Evolutionary conservation across 345 rosid genomes (phyloP), one percentile per base, ranked within the genome.

Genomic region (Populus alba): DNA sequence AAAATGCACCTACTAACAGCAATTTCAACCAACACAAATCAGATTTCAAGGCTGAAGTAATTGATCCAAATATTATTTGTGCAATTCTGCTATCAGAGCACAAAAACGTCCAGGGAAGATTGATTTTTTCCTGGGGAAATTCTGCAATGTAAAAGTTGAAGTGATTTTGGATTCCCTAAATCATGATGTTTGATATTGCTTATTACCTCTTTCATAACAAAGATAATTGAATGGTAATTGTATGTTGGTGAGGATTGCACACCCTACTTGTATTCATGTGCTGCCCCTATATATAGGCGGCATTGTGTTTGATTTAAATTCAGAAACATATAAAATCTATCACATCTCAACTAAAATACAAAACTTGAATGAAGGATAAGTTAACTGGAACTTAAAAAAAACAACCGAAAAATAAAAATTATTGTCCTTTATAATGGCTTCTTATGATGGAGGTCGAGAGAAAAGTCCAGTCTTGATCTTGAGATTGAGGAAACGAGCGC

Each of bases 1-100:
- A 79, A 92, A 91, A 79, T 95, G 95, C 77, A 92, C 95, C 99
- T 95, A 89, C 71, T 78, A 38, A 76, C 45, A 72, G 72, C 45
- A 68, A 73, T 39, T 33, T 33, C 5, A 47, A 12, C 35, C 59
- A 53, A 0, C n/a, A 53, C n/a, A 22, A 53, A 53, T 18, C 2
- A 53, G 59, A 53, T 53, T 18, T 53, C 3, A 53, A 53, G 59
- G 59, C 59, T 53, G 6, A 8, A 53, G 2, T 18, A 53, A 18
- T 53, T 53, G 22, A 1, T 53, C n/a, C 59, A 53, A 17, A 18
- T 53, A 53, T 53, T 53, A 2, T 51, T 18, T 2, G 59, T 53
- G 7, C 3, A 20, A 6, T 53, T 53, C 8, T 53, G 59, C n/a
- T 53, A 53, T 53, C 23, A 53, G 22, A 18, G 7, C 59, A 53